phyloP scores from a whole-genome alignment of 768 basidiomycete species.

The Coprinopsis cinerea region DNA sequence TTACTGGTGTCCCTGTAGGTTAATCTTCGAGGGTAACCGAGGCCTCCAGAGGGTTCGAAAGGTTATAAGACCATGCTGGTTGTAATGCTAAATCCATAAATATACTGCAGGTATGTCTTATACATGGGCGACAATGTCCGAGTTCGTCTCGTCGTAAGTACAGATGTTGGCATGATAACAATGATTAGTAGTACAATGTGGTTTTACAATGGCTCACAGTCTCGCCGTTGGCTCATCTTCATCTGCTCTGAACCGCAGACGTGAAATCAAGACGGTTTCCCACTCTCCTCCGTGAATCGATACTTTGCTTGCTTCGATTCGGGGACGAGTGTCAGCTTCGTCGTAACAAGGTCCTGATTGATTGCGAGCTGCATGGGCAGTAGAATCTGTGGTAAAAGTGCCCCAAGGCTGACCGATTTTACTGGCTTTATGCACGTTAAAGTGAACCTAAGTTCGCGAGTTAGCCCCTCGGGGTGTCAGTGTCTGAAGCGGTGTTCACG shows the following conservation, averaged over 20 bases:
- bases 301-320: slow-evolving; percentile 17
- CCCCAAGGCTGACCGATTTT: slow-evolving; percentile 65
- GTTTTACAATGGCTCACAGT: not conserved
- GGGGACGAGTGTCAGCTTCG: slow-evolving; percentile 26
- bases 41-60: too few species aligned
- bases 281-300: slow-evolving; percentile 30
- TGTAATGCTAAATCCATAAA: too few species aligned
- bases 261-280: slow-evolving; percentile 59
- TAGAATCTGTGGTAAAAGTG: slow-evolving; percentile 55
- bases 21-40: too few species aligned
- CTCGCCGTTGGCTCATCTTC: slow-evolving; percentile 43
- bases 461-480: not conserved
- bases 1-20: too few species aligned
- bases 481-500: slow-evolving; percentile 9
- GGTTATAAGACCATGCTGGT: too few species aligned
- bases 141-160: too few species aligned
- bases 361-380: slow-evolving; percentile 32
- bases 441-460: slow-evolving; percentile 44
- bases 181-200: too few species aligned
- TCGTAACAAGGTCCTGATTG: slow-evolving; percentile 36
- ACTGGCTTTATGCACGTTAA: slow-evolving; percentile 58
- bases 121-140: too few species aligned
- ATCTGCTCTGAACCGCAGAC: slow-evolving; percentile 63
- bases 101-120: too few species aligned
- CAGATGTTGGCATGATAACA: too few species aligned